Base-by-base conservation (phyloP, 1,284 basidiomycete species). In the Retiboletus flavoniger region DNA sequence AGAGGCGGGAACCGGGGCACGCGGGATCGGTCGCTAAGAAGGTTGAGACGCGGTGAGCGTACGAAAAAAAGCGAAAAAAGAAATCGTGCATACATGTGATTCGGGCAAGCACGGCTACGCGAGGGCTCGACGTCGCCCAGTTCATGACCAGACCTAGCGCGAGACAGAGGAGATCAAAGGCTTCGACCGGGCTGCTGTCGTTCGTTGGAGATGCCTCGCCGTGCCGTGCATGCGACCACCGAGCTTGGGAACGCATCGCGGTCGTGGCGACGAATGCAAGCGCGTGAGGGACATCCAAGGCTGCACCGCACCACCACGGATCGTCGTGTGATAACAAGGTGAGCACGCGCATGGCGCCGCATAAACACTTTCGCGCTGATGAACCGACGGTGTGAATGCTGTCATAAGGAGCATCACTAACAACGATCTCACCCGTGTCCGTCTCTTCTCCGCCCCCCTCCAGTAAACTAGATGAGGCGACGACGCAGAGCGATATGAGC, bases 101-200 rank as follows among this genome's bases (percentile, higher is more conserved):
- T 47, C 78, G 74, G 7, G 82, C 66, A 4, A 72, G 54, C 36
- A 75, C 66, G 46, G 78, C 80, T 4, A 77, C 74, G n/a, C 69
- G 54, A 0, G 75, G 73, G n/a, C 75, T 70, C 9, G 73, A 75
- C 64, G 89, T 85, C 0, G 87, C 80, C 39, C 90, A 72, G 67
- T 90, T 90, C 43, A 87, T 88, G 49, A 90, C 70, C 7, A 90
- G 69, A 2, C 84, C 89, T 2, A 91, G 75, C 7, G 81, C 78
- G 24, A 91, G 80, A 66, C 87, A 91, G 4, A 89, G 70, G 39
- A 78, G 75, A 64, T 91, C 89, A 17, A 87, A 74, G 4, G 77
- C 69, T 46, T 78, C 72, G 3, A 72, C 69, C 5, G 68, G 60
- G 24, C 64, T 24, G 3, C 24, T n/a, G n/a, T n/a, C 24, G 24